Percentiles rank a stretch among this genome's conserved stretches.
Conservation (phyloP, 176 grass and related monocot genomes). For the Carex pumila region DNA sequence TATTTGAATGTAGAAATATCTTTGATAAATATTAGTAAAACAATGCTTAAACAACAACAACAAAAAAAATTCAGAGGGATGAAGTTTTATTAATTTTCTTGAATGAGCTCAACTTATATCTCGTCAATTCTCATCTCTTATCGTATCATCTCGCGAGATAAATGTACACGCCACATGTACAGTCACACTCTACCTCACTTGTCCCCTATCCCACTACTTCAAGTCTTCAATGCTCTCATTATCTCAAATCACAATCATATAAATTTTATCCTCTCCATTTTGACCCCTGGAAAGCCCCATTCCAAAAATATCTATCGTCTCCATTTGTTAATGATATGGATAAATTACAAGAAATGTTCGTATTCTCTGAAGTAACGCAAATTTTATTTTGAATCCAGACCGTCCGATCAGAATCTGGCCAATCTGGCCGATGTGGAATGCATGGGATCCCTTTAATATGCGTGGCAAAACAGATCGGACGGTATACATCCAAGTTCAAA, state of each 20-base stretch:
- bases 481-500: no score
- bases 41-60: neutral
- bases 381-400: no score
- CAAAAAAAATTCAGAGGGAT: neutral
- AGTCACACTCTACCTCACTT: neutral
- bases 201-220: neutral
- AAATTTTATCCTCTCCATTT: neutral
- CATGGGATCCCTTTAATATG: no score
- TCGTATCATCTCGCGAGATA: slow-evolving; percentile 9
- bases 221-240: neutral
- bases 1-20: neutral
- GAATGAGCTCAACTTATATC: neutral
- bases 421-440: no score
- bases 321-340: neutral
- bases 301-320: neutral
- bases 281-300: neutral
- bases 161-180: neutral
- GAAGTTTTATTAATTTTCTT: neutral
- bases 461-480: no score
- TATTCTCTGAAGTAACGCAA: no score
- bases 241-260: neutral
- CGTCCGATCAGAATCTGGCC: no score
- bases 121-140: neutral
- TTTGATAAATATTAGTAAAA: neutral
- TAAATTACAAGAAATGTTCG: neutral